phyloP scores from a whole-genome alignment of 108 stramenopile genomes.

The Skeletonema tropicum region DNA sequence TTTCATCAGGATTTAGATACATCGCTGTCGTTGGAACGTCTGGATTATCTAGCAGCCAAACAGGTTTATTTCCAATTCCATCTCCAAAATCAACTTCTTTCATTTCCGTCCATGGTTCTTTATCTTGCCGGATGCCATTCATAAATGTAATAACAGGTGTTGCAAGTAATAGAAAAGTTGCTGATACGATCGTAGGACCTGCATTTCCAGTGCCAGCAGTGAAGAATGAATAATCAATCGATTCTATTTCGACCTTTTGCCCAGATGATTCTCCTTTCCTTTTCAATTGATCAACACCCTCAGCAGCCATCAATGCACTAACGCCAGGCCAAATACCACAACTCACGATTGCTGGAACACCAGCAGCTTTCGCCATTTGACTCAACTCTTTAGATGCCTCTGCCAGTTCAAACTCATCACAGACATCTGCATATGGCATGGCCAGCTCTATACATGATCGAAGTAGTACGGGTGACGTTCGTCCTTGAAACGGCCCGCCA shows the following conservation, averaged over 20 bases:
- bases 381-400: constrained; percentile 55
- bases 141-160: constrained; percentile 65
- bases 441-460: constrained; percentile 46
- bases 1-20: constrained; percentile 12
- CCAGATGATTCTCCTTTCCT: constrained; percentile 26
- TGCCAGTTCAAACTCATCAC: constrained; percentile 82
- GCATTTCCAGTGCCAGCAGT: constrained; percentile 88
- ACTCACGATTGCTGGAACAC: constrained; percentile 56
- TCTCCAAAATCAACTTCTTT: constrained; percentile 49
- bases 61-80: constrained; percentile 56
- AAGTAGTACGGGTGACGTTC: constrained; percentile 55
- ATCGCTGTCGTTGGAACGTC: constrained; percentile 72
- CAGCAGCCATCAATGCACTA: constrained; percentile 54
- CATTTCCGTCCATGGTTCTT: constrained; percentile 51
- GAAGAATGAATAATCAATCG: constrained; percentile 74
- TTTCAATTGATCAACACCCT: constrained; percentile 44
- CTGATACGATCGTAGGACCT: constrained; percentile 79
- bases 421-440: constrained; percentile 85
- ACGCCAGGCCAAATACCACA: constrained; percentile 65
- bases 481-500: constrained; percentile 87
- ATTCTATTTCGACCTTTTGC: constrained; percentile 23
- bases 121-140: constrained; percentile 48
- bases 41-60: constrained; percentile 74
- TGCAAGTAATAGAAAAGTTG: constrained; percentile 83
- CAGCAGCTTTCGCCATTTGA: constrained; percentile 32